Evolutionary conservation across 2,329 filamentous ascomycete species (phyloP).

Genomic region (Saccharata proteae): DNA sequence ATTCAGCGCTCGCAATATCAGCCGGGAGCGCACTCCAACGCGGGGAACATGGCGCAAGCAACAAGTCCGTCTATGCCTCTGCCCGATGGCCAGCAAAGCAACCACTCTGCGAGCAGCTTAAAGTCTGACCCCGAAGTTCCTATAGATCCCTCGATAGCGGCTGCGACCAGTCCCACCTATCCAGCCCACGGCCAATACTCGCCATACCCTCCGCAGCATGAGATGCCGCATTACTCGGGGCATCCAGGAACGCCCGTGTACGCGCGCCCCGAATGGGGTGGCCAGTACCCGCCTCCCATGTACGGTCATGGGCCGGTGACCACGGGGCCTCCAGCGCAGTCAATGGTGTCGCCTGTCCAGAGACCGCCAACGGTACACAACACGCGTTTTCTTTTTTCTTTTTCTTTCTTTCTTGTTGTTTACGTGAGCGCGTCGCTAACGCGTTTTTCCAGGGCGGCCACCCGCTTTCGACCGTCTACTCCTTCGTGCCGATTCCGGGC

Average conservation of each 20-base stretch:
- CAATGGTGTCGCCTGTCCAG: constrained; percentile 48
- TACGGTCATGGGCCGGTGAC: constrained; percentile 44
- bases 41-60: constrained; percentile 95
- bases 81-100: constrained; percentile 62
- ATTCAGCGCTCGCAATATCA: constrained; percentile 73
- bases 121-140: constrained; percentile 95
- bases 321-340: constrained; percentile 42
- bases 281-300: constrained; percentile 40
- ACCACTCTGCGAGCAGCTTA: constrained; percentile 56
- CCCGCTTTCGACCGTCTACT: constrained; percentile 70
- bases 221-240: constrained; percentile 71
- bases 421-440: constrained; percentile 4
- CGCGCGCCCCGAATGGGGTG: constrained; percentile 58
- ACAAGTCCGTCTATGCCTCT: constrained; percentile 94
- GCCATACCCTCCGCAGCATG: constrained; percentile 72
- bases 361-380: constrained; percentile 47
- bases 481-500: constrained; percentile 92
- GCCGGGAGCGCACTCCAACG: constrained; percentile 59
- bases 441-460: constrained; percentile 33
- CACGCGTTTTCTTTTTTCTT: not conserved
- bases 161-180: constrained; percentile 84
- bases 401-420: constrained; percentile 3
- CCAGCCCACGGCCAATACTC: constrained; percentile 70
- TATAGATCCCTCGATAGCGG: constrained; percentile 98
- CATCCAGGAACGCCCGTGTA: constrained; percentile 51